phyloP scores from a whole-genome alignment of 2,329 filamentous ascomycete species.

The Hirsutella minnesotensis region DNA sequence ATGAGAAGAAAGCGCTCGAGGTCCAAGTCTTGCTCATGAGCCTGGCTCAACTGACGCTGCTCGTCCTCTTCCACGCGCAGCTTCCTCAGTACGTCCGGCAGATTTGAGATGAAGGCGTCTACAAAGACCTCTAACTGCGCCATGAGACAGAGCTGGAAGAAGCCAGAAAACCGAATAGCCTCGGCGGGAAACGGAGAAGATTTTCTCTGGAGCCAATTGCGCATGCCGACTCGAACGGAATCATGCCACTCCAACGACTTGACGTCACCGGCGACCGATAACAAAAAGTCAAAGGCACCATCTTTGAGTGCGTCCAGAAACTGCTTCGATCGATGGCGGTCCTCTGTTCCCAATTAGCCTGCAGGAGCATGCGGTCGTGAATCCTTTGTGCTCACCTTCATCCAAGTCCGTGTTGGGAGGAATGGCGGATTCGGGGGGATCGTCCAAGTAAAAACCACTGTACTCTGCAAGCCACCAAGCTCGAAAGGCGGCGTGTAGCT shows the following conservation, averaged over 20 bases:
- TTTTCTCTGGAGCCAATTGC: constrained; percentile 73
- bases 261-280: constrained; percentile 73
- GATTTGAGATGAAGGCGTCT: constrained; percentile 87
- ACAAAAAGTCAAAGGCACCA: constrained; percentile 82
- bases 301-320: constrained; percentile 74
- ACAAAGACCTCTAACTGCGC: constrained; percentile 76
- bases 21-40: constrained; percentile 56
- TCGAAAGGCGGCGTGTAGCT: constrained; percentile 66
- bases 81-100: constrained; percentile 81
- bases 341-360: constrained; percentile 37
- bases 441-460: constrained; percentile 76
- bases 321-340: constrained; percentile 56
- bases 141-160: constrained; percentile 64
- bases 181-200: constrained; percentile 59
- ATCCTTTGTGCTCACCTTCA: constrained; percentile 37
- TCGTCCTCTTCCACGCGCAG: constrained; percentile 84
- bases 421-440: constrained; percentile 46
- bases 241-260: constrained; percentile 79
- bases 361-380: too few species aligned
- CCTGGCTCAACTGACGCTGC: constrained; percentile 57
- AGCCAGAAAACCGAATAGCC: constrained; percentile 53
- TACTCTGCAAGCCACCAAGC: constrained; percentile 91
- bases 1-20: constrained; percentile 86
- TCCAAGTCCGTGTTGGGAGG: constrained; percentile 50
- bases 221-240: constrained; percentile 69